Base-by-base conservation (phyloP, 805 yeast genomes). In the Pichia membranifaciens region DNA sequence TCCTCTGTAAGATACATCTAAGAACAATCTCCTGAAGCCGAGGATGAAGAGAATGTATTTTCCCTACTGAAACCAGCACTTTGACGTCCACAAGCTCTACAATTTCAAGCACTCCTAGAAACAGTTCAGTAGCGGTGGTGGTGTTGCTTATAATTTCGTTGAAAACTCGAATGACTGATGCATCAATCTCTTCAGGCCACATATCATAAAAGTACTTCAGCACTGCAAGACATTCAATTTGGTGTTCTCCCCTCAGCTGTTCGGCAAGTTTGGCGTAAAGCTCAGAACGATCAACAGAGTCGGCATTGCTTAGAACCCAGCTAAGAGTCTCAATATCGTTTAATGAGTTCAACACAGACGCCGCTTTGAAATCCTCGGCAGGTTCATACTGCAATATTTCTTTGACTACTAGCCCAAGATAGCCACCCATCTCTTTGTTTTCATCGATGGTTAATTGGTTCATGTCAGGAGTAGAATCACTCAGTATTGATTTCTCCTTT, bases 381-480 rank as follows among this genome's bases (percentile, higher is more conserved):
- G 10, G 7, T 3, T 42, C 35, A 16, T 22, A 29, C 23, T 38
- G 33, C 10, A 31, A 10, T 16, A 51, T 7, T 22, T 38, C 42
- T 5, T 34, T 33, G 3, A 44, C 29, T 10, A 47, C 28, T 2
- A 37, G 16, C 21, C 48, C 45, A 16, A 45, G 16, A 25, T 38
- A 34, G 22, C 46, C 44, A 22, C 44, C 50, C 41, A 47, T 36
- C 10, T 39, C 36, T 12, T 32, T 20, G 4, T 43, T 38, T 13
- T 23, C 35, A 1, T 51, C 47, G 31, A 54, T 45, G 8, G 51
- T 52, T 6, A 54, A 44, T 16, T 38, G 45, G 18, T 48, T 41
- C 16, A 54, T 17, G 44, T 54, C 52, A 6, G 57, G 57, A 1
- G 57, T 54, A 2, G 51, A 49, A 29, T 50, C 57, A 20, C 48